Evolutionary conservation across 441 rosid genomes (phyloP).

Genomic region (Eugenia klotzschiana): DNA sequence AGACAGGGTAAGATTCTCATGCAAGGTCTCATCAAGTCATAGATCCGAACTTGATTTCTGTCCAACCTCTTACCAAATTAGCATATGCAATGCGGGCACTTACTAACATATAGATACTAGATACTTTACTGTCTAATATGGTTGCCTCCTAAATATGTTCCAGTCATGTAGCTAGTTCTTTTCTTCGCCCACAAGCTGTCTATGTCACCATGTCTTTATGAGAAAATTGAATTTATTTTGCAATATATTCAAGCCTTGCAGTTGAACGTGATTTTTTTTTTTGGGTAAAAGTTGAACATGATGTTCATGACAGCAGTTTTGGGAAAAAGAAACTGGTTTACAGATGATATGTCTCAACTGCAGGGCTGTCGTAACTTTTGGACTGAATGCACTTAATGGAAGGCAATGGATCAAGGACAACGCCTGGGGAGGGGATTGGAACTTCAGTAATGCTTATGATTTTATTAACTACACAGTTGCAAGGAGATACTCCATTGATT

Average conservation of each 20-base stretch:
- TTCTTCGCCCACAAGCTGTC: not conserved
- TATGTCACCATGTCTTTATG: not conserved
- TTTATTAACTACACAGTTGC: constrained; percentile 1
- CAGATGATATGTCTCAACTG: not conserved
- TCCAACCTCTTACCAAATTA: not conserved
- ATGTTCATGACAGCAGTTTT: not conserved
- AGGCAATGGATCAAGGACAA: not conserved
- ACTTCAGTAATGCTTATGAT: not conserved
- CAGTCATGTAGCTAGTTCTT: not conserved
- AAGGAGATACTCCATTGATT: constrained; percentile 2
- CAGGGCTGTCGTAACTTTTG: constrained; percentile 1
- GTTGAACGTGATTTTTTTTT: not conserved
- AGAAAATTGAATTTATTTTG: not conserved
- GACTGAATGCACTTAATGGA: constrained; percentile 5
- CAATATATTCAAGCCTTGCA: not conserved
- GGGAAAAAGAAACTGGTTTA: not conserved
- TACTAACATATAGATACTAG: not conserved
- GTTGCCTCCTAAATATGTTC: not conserved
- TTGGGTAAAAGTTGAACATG: not conserved
- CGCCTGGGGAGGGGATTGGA: constrained; percentile 6
- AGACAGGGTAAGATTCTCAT: constrained; percentile 41
- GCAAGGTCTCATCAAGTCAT: not conserved
- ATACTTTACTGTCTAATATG: not conserved
- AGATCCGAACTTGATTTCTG: not conserved
- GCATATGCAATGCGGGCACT: not conserved